phyloP scores from a whole-genome alignment of 2,329 filamentous ascomycete genomes.

The Penicillium sp. region DNA sequence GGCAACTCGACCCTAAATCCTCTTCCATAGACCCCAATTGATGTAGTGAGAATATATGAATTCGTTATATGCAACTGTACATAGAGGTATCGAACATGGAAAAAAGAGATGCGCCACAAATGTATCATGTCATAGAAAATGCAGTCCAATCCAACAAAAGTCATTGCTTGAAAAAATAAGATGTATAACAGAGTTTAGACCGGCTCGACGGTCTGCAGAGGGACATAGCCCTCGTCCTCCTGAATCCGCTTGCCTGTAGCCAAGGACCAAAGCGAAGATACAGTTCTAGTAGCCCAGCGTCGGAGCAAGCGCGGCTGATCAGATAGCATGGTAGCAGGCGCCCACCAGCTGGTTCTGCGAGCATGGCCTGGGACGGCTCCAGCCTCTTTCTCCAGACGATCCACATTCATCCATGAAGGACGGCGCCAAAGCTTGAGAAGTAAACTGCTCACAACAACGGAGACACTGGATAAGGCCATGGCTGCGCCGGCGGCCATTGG shows the following conservation, averaged over 20 bases:
- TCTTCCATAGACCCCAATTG: too few species aligned
- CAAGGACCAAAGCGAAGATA: slow-evolving; percentile 25
- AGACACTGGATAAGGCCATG: slow-evolving; percentile 87
- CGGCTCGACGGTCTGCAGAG: slow-evolving; percentile 43
- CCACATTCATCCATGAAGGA: slow-evolving; percentile 79
- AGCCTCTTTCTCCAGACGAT: slow-evolving; percentile 55
- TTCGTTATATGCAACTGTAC: too few species aligned
- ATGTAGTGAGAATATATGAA: too few species aligned
- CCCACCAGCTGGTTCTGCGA: slow-evolving; percentile 29
- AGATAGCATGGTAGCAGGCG: slow-evolving; percentile 24
- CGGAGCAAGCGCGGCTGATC: slow-evolving; percentile 14
- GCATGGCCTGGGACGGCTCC: slow-evolving; percentile 18
- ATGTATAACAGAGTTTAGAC: neutral
- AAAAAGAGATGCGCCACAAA: too few species aligned
- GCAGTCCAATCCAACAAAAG: slow-evolving; percentile 7
- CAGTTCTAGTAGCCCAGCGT: slow-evolving; percentile 16
- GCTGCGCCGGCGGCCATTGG: slow-evolving; percentile 92
- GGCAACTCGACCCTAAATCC: too few species aligned
- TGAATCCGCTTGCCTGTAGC: slow-evolving; percentile 24
- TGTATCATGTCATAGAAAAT: too few species aligned
- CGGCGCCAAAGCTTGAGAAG: slow-evolving; percentile 81
- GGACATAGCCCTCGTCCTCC: slow-evolving; percentile 42
- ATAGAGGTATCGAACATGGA: too few species aligned
- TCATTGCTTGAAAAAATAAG: neutral
- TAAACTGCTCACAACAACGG: slow-evolving; percentile 77